Percentiles rank a stretch among this genome's conserved stretches.
These are phyloP conservation scores for Candolleomyces eurysporus DNA, from an alignment of 768 basidiomycete species.

Conservation along the genomic window DNA sequence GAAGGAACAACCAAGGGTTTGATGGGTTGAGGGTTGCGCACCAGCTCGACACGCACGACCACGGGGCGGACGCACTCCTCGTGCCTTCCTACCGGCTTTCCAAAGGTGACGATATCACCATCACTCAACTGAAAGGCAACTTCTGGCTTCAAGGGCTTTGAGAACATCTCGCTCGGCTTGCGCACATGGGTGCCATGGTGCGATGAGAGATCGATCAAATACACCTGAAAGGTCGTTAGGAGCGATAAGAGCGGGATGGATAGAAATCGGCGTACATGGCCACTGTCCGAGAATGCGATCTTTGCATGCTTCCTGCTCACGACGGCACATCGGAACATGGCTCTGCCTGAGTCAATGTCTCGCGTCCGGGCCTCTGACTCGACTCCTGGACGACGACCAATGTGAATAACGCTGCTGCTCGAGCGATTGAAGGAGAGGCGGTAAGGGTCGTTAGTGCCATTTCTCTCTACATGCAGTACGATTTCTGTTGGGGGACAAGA, in stretches of 20 bases:
- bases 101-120: constrained; percentile 74
- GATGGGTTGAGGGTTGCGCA: constrained; percentile 32
- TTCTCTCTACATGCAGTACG: constrained; percentile 55
- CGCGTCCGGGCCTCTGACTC: constrained; percentile 37
- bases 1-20: constrained; percentile 30
- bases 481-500: constrained; percentile 42
- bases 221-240: constrained; percentile 45
- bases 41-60: constrained; percentile 56
- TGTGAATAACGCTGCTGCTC: constrained; percentile 49
- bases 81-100: constrained; percentile 68
- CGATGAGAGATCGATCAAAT: constrained; percentile 66
- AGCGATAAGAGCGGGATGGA: constrained; percentile 13
- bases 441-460: constrained; percentile 42
- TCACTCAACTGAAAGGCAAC: constrained; percentile 55
- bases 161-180: constrained; percentile 46
- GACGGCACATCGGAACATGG: constrained; percentile 73
- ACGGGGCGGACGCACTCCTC: constrained; percentile 62
- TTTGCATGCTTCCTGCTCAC: constrained; percentile 79
- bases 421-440: constrained; percentile 52
- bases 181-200: constrained; percentile 77
- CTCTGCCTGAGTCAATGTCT: constrained; percentile 43
- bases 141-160: constrained; percentile 52
- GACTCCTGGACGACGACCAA: constrained; percentile 65
- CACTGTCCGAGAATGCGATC: constrained; percentile 68
- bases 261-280: constrained; percentile 48